These are phyloP conservation scores for Dianthus caryophyllus DNA, from an alignment of 148 eudicot genomes.

Conservation along the genomic window DNA sequence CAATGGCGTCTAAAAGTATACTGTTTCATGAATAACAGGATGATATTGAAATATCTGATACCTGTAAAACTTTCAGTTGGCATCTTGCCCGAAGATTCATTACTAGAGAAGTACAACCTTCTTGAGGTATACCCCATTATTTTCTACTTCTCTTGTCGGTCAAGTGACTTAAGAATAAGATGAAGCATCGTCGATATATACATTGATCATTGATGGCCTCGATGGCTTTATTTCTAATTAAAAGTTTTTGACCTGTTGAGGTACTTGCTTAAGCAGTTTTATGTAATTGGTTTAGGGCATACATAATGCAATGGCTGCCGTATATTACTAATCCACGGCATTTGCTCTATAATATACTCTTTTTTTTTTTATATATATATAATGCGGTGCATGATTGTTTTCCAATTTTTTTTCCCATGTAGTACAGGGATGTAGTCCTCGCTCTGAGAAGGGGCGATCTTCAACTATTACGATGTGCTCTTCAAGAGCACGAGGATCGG, in stretches of 20 bases:
- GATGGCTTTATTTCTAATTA: background rate
- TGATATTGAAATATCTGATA: conserved; percentile 92
- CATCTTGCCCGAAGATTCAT: conserved; percentile 59
- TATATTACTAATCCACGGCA: too few species aligned
- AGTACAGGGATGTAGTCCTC: conserved; percentile 73
- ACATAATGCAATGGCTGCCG: too few species aligned
- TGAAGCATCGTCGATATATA: background rate
- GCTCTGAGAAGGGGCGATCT: conserved; percentile 91
- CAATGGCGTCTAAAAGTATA: background rate
- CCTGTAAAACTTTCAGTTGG: conserved; percentile 98
- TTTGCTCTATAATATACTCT: too few species aligned
- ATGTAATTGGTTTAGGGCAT: background rate
- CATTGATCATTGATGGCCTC: too few species aligned
- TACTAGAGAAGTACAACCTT: conserved; percentile 69
- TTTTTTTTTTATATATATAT: too few species aligned
- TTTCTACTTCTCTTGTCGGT: background rate
- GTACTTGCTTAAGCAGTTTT: background rate
- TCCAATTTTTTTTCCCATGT: conserved; percentile 17
- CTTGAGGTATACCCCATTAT: conserved; percentile 53
- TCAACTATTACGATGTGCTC: conserved; percentile 73
- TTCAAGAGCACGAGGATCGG: conserved; percentile 87
- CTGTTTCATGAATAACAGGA: conserved; percentile 42
- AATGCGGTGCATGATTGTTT: background rate
- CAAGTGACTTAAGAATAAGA: background rate
- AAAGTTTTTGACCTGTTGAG: background rate